Evolutionary conservation across 805 yeast genomes (phyloP).

Genomic region (Martiniozyma abietophila): DNA sequence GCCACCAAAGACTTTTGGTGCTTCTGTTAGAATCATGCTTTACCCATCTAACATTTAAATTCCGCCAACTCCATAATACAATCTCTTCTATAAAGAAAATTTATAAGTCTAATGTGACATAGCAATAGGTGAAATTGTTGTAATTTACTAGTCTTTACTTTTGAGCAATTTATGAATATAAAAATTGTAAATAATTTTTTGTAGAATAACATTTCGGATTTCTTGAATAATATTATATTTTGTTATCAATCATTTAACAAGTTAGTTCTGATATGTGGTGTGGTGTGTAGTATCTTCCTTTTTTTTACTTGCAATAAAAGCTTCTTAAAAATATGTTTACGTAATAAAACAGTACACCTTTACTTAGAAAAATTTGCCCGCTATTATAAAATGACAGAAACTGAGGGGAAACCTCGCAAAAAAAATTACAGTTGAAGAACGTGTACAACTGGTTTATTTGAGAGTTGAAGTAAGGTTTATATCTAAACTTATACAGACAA

Average conservation of each 20-base stretch:
- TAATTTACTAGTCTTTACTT: conserved; percentile 2
- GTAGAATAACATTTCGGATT: too few relatives aligned
- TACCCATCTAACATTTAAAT: conserved; percentile 98
- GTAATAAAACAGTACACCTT: conserved; percentile 3
- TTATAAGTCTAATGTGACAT: conserved; percentile 16
- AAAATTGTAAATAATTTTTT: too few relatives aligned
- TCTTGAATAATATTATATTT: too few relatives aligned
- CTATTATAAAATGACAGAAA: background rate
- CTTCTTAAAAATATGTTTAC: background rate
- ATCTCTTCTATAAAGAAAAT: conserved; percentile 15
- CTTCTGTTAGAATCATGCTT: conserved; percentile 98
- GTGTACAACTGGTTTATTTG: too few relatives aligned
- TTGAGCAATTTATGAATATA: too few relatives aligned
- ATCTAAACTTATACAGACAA: conserved; percentile 8
- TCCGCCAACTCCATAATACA: conserved; percentile 1
- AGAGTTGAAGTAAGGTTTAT: background rate
- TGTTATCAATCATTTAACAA: too few relatives aligned
- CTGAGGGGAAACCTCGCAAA: conserved; percentile 4
- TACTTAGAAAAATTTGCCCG: background rate
- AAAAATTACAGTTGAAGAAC: background rate
- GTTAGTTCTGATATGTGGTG: too few relatives aligned
- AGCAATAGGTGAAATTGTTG: conserved; percentile 5
- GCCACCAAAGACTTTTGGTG: conserved; percentile 99
- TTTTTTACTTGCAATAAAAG: conserved; percentile 1
- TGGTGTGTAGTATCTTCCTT: too few relatives aligned